These are phyloP conservation scores for Colletotrichum sublineola DNA, from an alignment of 2,329 filamentous ascomycete species.

Conservation along the genomic window DNA sequence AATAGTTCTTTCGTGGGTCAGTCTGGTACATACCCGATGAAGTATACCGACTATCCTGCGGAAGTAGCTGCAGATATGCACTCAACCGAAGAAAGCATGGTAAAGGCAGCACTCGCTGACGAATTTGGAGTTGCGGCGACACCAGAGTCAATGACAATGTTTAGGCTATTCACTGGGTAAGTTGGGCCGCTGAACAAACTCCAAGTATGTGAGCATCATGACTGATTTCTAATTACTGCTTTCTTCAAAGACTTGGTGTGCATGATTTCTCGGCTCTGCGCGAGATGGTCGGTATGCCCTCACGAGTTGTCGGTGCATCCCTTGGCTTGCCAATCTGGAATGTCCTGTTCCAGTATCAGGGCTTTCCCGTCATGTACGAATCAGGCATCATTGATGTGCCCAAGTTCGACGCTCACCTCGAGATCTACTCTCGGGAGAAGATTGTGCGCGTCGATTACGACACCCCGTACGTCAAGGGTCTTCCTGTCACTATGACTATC, in stretches of 20 bases:
- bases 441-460: constrained; percentile 67
- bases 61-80: neutral
- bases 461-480: constrained; percentile 67
- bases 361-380: constrained; percentile 69
- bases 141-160: neutral
- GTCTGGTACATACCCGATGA: neutral
- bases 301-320: constrained; percentile 50
- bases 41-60: neutral
- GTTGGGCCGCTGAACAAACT: neutral
- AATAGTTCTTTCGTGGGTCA: neutral
- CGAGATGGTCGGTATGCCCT: constrained; percentile 62
- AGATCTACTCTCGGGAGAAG: constrained; percentile 66
- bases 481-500: constrained; percentile 63
- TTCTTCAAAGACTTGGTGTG: constrained; percentile 55
- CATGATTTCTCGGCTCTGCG: constrained; percentile 66
- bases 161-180: neutral
- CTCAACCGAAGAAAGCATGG: neutral
- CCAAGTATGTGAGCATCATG: neutral
- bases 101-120: neutral
- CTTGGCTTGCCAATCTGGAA: constrained; percentile 49
- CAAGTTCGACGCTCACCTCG: constrained; percentile 64
- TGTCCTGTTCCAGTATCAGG: constrained; percentile 58
- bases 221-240: too few species aligned
- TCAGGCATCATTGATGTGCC: constrained; percentile 67
- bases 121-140: neutral